phyloP scores from a whole-genome alignment of 2,329 filamentous ascomycete genomes.

The Lecanicillium sp. region DNA sequence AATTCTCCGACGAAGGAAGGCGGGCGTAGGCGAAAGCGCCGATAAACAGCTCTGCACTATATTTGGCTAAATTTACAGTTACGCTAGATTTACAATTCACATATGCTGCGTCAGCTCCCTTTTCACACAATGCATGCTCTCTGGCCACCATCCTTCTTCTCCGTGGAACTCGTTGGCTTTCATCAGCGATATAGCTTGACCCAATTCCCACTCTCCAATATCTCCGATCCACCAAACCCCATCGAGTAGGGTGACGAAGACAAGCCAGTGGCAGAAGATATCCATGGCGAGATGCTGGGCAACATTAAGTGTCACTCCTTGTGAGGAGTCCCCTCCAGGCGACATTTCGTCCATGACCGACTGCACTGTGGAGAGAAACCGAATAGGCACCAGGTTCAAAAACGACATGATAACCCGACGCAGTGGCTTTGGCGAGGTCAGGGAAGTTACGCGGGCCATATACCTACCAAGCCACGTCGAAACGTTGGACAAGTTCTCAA shows the following conservation, averaged over 20 bases:
- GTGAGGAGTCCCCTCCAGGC: background rate
- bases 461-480: slow-evolving; percentile 28
- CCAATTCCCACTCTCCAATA: slow-evolving; percentile 26
- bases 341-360: slow-evolving; percentile 18
- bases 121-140: slow-evolving; percentile 29
- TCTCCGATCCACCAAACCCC: slow-evolving; percentile 32
- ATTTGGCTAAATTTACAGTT: too few relatives aligned
- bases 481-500: slow-evolving; percentile 17
- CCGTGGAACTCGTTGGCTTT: slow-evolving; percentile 6
- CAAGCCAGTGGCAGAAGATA: slow-evolving; percentile 31
- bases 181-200: slow-evolving; percentile 16
- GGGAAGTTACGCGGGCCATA: slow-evolving; percentile 24
- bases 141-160: slow-evolving; percentile 25
- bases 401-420: slow-evolving; percentile 31
- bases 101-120: too few relatives aligned
- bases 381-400: slow-evolving; percentile 27
- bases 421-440: slow-evolving; percentile 19
- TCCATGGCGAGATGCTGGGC: slow-evolving; percentile 22
- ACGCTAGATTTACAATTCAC: too few relatives aligned
- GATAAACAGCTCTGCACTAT: too few relatives aligned
- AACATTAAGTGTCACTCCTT: slow-evolving; percentile 1
- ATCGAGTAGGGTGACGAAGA: slow-evolving; percentile 27
- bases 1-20: too few relatives aligned
- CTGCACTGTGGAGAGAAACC: slow-evolving; percentile 27
- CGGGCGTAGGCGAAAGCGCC: too few relatives aligned